phyloP scores from a whole-genome alignment of 192 early-diverging fungal species.

The Obelidium mucronatum region DNA sequence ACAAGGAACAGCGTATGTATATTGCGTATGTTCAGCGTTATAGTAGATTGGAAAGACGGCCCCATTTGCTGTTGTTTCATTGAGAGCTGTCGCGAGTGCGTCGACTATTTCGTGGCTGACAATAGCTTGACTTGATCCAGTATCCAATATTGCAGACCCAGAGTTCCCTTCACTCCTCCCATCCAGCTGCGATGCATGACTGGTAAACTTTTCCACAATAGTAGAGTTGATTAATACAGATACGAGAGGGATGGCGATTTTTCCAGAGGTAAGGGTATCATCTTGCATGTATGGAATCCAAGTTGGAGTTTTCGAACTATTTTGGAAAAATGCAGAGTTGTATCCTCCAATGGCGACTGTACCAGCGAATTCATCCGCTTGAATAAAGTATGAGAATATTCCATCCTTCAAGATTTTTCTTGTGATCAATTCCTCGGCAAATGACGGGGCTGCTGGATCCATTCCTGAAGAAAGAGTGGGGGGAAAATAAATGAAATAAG shows the following conservation, averaged over 20 bases:
- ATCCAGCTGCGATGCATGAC: background rate
- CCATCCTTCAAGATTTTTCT: background rate
- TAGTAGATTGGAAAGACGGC: background rate
- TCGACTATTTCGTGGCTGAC: slow-evolving; percentile 5
- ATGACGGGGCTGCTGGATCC: background rate
- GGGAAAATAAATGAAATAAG: no score
- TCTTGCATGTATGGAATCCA: slow-evolving; percentile 7
- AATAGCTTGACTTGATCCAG: slow-evolving; percentile 14
- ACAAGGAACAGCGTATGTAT: slow-evolving; percentile 21
- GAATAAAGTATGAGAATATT: slow-evolving; percentile 9
- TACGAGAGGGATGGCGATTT: slow-evolving; percentile 6
- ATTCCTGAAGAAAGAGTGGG: background rate
- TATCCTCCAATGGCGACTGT: slow-evolving; percentile 9
- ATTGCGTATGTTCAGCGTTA: background rate
- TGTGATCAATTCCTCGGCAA: background rate
- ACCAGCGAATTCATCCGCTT: background rate
- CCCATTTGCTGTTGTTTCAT: background rate
- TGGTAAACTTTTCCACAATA: background rate
- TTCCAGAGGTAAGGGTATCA: slow-evolving; percentile 1
- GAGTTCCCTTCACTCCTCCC: slow-evolving; percentile 4
- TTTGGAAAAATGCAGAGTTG: slow-evolving; percentile 9
- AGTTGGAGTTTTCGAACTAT: background rate
- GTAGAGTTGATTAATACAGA: background rate
- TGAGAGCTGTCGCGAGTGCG: background rate
- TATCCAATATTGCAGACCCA: slow-evolving; percentile 24